These are phyloP conservation scores for Marchantia polymorpha DNA, from an alignment of 225 moss, liverwort and hornwort species.

Conservation along the genomic window DNA sequence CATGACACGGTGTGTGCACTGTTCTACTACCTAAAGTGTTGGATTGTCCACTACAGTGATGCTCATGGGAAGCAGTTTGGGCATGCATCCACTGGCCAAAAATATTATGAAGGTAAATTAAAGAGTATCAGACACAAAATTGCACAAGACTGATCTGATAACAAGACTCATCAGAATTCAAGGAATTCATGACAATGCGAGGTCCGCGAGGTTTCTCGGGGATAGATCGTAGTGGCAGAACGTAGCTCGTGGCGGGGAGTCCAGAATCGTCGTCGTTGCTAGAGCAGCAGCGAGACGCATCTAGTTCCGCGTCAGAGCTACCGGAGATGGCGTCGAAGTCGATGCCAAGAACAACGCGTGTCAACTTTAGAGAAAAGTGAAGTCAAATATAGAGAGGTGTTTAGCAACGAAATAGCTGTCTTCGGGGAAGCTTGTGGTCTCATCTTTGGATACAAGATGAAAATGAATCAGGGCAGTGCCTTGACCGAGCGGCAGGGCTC, in stretches of 20 bases:
- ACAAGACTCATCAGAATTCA: too few species aligned
- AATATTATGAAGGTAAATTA: constrained; percentile 49
- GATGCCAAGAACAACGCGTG: constrained; percentile 69
- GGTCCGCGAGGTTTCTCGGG: neutral
- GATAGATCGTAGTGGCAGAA: constrained; percentile 5
- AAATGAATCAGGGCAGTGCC: too few species aligned
- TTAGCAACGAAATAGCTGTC: constrained; percentile 88
- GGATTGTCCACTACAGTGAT: constrained; percentile 68
- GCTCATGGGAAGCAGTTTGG: constrained; percentile 52
- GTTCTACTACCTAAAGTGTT: constrained; percentile 86
- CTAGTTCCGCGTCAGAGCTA: constrained; percentile 45
- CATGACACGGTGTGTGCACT: constrained; percentile 76
- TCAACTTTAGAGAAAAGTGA: constrained; percentile 90
- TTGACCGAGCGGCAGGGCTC: too few species aligned
- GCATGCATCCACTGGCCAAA: constrained; percentile 69
- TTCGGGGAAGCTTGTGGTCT: constrained; percentile 92
- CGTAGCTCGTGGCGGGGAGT: neutral
- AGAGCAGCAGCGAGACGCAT: constrained; percentile 9
- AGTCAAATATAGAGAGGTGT: constrained; percentile 90
- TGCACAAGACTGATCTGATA: too few species aligned
- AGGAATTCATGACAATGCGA: too few species aligned
- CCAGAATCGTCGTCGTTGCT: constrained; percentile 23
- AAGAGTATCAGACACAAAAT: too few species aligned
- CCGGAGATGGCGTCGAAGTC: constrained; percentile 64
- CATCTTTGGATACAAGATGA: constrained; percentile 87